Conservation (phyloP, 2,329 filamentous ascomycete species). For the Aureobasidium mangrovei region DNA sequence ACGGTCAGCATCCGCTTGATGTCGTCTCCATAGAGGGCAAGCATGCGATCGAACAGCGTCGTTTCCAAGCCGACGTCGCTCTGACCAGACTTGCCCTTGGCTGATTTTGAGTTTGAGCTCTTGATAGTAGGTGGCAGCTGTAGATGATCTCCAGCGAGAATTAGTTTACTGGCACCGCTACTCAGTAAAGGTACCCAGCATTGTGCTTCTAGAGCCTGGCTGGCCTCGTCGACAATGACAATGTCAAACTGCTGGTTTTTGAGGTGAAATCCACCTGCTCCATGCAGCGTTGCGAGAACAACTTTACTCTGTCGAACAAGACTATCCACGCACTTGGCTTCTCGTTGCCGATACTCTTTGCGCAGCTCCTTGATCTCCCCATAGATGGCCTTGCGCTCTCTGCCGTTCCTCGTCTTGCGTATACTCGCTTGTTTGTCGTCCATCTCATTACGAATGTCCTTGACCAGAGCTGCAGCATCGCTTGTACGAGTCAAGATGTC, state of each 20-base stretch:
- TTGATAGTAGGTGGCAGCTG: constrained; percentile 95
- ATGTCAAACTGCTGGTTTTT: constrained; percentile 78
- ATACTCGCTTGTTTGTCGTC: constrained; percentile 84
- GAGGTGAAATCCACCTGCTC: constrained; percentile 77
- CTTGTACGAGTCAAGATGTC: constrained; percentile 87
- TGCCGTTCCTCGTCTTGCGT: constrained; percentile 72
- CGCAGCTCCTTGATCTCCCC: constrained; percentile 74
- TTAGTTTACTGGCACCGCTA: constrained; percentile 63
- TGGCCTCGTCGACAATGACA: constrained; percentile 91
- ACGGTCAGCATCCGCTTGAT: constrained; percentile 95
- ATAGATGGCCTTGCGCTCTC: constrained; percentile 75
- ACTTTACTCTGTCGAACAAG: constrained; percentile 73
- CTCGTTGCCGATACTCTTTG: constrained; percentile 79
- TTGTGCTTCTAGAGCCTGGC: constrained; percentile 89
- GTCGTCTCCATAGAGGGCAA: constrained; percentile 66
- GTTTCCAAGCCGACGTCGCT: constrained; percentile 54
- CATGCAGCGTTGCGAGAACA: constrained; percentile 85
- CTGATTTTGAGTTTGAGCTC: constrained; percentile 46
- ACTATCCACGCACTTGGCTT: constrained; percentile 68
- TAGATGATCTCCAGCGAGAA: constrained; percentile 88
- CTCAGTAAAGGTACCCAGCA: constrained; percentile 87
- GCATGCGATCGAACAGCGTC: constrained; percentile 86
- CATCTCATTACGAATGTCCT: constrained; percentile 85
- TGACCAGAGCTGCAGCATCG: constrained; percentile 79
- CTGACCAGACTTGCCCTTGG: constrained; percentile 26